A percentile compares a stretch with the other conserved stretches of the same genome.
Conservation (phyloP, 2,329 filamentous ascomycete genomes). For the Lecanosticta acicola region DNA sequence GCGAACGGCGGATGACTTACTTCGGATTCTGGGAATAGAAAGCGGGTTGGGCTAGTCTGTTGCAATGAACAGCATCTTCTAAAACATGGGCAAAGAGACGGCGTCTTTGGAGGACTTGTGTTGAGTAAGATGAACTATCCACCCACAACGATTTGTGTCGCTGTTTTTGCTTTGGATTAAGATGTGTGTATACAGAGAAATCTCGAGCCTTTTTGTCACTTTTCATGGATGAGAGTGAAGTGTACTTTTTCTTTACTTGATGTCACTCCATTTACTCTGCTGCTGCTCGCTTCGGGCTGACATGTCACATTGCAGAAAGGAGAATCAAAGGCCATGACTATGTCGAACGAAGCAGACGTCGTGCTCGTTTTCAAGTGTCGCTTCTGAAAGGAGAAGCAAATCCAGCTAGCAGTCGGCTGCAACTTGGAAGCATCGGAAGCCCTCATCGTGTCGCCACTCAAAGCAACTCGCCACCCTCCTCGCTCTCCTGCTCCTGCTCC, state of each 20-base stretch:
- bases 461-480: conserved; percentile 8
- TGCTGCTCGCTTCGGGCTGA: no score
- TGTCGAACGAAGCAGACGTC: no score
- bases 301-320: no score
- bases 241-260: no score
- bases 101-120: not conserved
- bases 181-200: not conserved
- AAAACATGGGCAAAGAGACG: not conserved
- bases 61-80: not conserved
- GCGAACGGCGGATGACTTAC: not conserved
- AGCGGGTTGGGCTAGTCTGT: not conserved
- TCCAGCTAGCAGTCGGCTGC: no score
- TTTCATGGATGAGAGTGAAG: no score
- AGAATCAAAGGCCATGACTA: no score
- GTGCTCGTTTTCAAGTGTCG: no score
- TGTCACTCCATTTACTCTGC: no score
- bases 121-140: not conserved
- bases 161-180: not conserved
- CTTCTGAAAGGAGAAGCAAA: no score
- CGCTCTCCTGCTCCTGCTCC: conserved; percentile 4
- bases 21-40: not conserved
- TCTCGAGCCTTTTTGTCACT: no score
- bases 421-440: no score
- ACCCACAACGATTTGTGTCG: not conserved
- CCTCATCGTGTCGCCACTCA: not conserved